Base-by-base conservation (phyloP, 257 asterid species). In the Solanum lignicaule region DNA sequence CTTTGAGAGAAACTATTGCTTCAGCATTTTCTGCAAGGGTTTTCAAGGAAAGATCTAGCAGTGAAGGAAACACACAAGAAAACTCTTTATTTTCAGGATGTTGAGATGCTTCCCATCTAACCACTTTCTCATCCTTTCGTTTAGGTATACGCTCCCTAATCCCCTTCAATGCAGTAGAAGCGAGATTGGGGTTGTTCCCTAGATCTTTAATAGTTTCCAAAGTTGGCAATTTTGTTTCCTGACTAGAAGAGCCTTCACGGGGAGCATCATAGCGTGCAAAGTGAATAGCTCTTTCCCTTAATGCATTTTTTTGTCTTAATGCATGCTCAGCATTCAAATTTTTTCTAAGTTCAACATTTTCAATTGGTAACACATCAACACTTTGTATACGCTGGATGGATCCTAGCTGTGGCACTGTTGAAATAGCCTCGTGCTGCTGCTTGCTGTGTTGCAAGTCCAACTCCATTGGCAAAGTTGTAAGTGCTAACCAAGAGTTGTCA, bases 1-100 rank as follows among this genome's bases (percentile, higher is more conserved):
- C 55, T 85, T 90, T 90, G 87, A 96, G 98, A 5, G 98, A 94
- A 82, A 88, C 91, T n/a, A 96, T 87, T 83, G 92, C 90, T 69
- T 91, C 95, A 18, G 96, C 92, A 89, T 93, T 93, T 86, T 90
- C 89, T 1, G 97, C 93, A 60, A 95, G 94, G 88, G 86, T 92
- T 90, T 88, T 93, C 90, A 95, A 18, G 5, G 97, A 94, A 46
- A 96, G 90, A 81, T 93, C 93, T 89, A 92, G 60, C 88, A 96
- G 90, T 4, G 99, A 92, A 86, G 98, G 98, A 86, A 89, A 90
- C 86, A 66, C 60, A 5, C 78, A 71, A 33, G 60, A 82, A 62
- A 81, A 81, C 52, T 23, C 36, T 29, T 88, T 86, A 39, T 4
- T 38, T 27, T 75, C 91, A 84, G 88, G 87, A 41, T 88, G 83